Conservation (phyloP, 495 filamentous ascomycete species). For the Trichoderma parareesei region DNA sequence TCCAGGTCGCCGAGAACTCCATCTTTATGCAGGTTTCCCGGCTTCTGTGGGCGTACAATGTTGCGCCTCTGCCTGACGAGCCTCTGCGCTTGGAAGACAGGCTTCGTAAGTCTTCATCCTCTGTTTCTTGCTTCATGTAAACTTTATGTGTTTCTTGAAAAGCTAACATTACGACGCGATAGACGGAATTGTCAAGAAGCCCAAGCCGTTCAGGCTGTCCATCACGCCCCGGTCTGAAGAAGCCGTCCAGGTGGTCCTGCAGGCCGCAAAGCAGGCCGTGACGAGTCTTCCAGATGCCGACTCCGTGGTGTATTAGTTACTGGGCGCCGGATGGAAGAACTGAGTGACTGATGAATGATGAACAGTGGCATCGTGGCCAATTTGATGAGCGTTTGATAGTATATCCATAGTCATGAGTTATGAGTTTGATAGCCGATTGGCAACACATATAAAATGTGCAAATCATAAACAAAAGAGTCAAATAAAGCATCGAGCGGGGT, state of each 20-base stretch:
- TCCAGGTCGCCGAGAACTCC: conserved; percentile 50
- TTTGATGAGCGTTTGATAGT: no score
- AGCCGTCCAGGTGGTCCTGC: conserved; percentile 38
- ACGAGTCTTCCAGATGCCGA: not conserved
- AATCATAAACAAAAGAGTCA: no score
- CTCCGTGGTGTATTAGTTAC: not conserved
- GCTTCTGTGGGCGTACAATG: conserved; percentile 47
- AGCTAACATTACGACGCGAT: not conserved
- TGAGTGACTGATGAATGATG: no score
- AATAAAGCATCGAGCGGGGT: no score
- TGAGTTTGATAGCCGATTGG: no score
- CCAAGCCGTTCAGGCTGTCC: conserved; percentile 43
- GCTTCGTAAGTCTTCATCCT: no score
- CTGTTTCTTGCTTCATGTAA: no score
- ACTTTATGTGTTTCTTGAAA: not conserved
- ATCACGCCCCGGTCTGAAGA: conserved; percentile 42
- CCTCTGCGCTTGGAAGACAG: conserved; percentile 16
- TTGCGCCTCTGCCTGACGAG: conserved; percentile 40
- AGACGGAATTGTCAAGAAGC: conserved; percentile 47
- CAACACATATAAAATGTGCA: no score
- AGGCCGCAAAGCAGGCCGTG: conserved; percentile 37
- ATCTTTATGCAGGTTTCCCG: conserved; percentile 48
- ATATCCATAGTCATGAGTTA: no score
- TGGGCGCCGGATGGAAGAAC: no score
- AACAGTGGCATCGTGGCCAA: no score